Conservation (phyloP, 768 basidiomycete genomes). For the Tulasnella sp. region DNA sequence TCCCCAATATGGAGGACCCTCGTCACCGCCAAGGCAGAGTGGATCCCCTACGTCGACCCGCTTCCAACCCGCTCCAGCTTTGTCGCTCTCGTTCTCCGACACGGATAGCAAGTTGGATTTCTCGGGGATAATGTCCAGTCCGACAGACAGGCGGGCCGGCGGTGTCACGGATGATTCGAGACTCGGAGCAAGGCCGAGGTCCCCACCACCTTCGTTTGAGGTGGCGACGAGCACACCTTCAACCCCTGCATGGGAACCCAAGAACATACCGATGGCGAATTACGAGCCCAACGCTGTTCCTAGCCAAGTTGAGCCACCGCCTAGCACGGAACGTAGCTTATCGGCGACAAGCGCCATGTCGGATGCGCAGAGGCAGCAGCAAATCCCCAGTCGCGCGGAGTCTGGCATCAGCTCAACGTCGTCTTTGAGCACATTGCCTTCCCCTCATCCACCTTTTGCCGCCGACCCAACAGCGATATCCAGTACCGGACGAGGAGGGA, state of each 20-base stretch:
- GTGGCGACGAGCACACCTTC: slow-evolving; percentile 3
- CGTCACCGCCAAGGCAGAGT: neutral
- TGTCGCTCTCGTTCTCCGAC: slow-evolving; percentile 1
- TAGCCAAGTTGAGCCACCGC: too few species aligned
- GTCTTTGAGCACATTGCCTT: slow-evolving; percentile 5
- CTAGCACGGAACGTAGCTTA: neutral
- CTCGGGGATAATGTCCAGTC: slow-evolving; percentile 4
- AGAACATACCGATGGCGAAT: neutral
- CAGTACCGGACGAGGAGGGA: neutral
- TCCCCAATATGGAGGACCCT: neutral
- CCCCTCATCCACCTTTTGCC: slow-evolving; percentile 12
- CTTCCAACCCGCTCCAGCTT: neutral
- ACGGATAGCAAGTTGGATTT: neutral
- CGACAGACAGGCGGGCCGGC: neutral
- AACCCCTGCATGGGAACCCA: neutral
- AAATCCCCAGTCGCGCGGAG: neutral
- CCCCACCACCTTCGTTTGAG: slow-evolving; percentile 11
- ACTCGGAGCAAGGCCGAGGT: neutral
- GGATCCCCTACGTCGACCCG: neutral
- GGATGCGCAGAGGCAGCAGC: neutral
- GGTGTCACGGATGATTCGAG: slow-evolving; percentile 5
- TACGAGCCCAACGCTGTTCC: slow-evolving; percentile 4
- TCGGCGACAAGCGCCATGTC: slow-evolving; percentile 1
- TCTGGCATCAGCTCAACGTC: neutral
- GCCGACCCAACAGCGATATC: neutral